Conservation (phyloP, 1,284 basidiomycete genomes). For the Termitomyces sp. region DNA sequence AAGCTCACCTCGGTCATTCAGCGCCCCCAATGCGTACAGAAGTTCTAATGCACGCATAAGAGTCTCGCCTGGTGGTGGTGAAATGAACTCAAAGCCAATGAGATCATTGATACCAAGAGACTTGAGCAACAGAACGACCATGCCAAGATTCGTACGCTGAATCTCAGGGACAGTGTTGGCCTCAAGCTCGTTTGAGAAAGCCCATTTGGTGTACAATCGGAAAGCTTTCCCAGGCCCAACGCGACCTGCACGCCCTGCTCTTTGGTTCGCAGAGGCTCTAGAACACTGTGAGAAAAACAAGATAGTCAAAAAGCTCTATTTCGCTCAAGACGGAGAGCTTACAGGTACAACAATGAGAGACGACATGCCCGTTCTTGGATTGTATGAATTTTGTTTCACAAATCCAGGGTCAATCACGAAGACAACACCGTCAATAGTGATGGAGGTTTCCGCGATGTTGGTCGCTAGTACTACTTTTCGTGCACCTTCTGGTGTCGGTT, state of each 20-base stretch:
- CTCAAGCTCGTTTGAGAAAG: slow-evolving; percentile 93
- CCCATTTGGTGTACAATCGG: slow-evolving; percentile 95
- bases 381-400: slow-evolving; percentile 97
- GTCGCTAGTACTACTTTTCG: slow-evolving; percentile 97
- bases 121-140: slow-evolving; percentile 93
- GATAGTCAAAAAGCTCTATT: slow-evolving; percentile 2
- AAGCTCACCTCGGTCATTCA: slow-evolving; percentile 94
- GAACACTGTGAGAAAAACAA: slow-evolving; percentile 64
- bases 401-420: slow-evolving; percentile 98
- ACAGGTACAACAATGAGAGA: slow-evolving; percentile 91
- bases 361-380: slow-evolving; percentile 95
- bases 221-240: slow-evolving; percentile 99
- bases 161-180: slow-evolving; percentile 98
- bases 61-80: slow-evolving; percentile 98
- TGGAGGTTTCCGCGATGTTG: slow-evolving; percentile 97
- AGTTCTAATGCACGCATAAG: slow-evolving; percentile 92
- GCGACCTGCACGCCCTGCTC: slow-evolving; percentile 94
- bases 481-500: slow-evolving; percentile 94
- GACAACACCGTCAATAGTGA: slow-evolving; percentile 96
- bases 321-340: slow-evolving; percentile 24
- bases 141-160: slow-evolving; percentile 94
- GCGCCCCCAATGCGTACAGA: slow-evolving; percentile 90
- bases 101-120: slow-evolving; percentile 96
- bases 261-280: slow-evolving; percentile 93
- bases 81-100: slow-evolving; percentile 99